Conservation (phyloP, 257 asterid species). For the Solanum sitiens region DNA sequence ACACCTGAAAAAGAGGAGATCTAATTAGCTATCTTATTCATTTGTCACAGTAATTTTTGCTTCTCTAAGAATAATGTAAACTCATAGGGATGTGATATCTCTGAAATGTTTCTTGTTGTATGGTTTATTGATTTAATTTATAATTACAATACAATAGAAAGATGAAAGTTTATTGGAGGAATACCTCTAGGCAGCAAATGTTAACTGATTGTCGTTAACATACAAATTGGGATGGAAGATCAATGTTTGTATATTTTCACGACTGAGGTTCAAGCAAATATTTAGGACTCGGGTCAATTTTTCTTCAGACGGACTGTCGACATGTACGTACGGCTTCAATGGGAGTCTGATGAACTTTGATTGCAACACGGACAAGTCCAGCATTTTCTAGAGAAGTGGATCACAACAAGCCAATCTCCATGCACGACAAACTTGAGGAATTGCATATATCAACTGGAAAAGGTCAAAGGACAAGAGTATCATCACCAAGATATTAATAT, state of each 20-base stretch:
- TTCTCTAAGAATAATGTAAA: not conserved
- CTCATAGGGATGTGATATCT: not conserved
- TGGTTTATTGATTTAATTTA: not conserved
- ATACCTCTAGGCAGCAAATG: conserved; percentile 66
- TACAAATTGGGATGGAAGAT: conserved; percentile 62
- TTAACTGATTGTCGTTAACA: conserved; percentile 55
- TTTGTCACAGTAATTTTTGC: not conserved
- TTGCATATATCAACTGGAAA: conserved; percentile 30
- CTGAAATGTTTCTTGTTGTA: not conserved
- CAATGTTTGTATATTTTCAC: conserved; percentile 35
- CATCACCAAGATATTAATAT: too few relatives aligned
- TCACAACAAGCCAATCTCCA: conserved; percentile 59
- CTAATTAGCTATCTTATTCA: not conserved
- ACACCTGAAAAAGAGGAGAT: conserved; percentile 32
- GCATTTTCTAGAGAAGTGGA: too few relatives aligned
- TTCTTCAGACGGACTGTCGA: conserved; percentile 52
- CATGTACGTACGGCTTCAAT: conserved; percentile 61
- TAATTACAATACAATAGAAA: not conserved
- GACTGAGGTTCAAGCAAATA: conserved; percentile 54
- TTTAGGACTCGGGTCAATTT: conserved; percentile 46
- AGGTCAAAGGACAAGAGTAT: too few relatives aligned
- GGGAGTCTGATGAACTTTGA: conserved; percentile 73
- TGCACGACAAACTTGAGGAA: conserved; percentile 58
- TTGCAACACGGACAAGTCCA: conserved; percentile 33
- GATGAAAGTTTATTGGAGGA: not conserved